These are phyloP conservation scores for Cupressus sempervirens DNA, from an alignment of 75 land plant genomes.

Conservation along the genomic window DNA sequence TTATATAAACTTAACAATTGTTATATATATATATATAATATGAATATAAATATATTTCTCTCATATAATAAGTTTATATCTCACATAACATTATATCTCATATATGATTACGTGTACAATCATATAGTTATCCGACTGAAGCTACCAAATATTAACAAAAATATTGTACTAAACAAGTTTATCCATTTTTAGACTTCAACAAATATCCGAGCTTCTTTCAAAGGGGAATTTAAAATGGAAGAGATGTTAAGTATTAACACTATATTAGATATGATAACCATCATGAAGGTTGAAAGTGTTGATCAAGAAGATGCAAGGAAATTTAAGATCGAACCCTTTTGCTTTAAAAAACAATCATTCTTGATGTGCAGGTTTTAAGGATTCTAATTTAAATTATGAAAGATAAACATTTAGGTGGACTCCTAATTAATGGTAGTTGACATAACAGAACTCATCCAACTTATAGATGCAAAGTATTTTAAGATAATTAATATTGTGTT, in stretches of 20 bases:
- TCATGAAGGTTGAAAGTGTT: background rate
- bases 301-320: background rate
- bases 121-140: too few species aligned
- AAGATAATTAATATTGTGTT: background rate
- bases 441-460: background rate
- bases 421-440: background rate
- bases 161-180: too few species aligned
- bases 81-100: too few species aligned
- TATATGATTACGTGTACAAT: too few species aligned
- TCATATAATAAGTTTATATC: too few species aligned
- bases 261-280: background rate
- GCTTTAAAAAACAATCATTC: background rate
- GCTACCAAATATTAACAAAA: too few species aligned
- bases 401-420: background rate
- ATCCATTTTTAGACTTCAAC: background rate
- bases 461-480: background rate
- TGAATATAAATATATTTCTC: too few species aligned
- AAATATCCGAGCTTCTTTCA: background rate
- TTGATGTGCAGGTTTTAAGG: background rate
- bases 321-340: background rate
- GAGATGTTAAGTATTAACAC: background rate
- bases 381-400: background rate
- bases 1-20: too few species aligned
- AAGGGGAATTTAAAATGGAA: background rate
- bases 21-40: too few species aligned